Percentiles rank a stretch among this genome's conserved stretches.
phyloP scores from a whole-genome alignment of 129 eudicot genomes.

The Tagetes erecta region DNA sequence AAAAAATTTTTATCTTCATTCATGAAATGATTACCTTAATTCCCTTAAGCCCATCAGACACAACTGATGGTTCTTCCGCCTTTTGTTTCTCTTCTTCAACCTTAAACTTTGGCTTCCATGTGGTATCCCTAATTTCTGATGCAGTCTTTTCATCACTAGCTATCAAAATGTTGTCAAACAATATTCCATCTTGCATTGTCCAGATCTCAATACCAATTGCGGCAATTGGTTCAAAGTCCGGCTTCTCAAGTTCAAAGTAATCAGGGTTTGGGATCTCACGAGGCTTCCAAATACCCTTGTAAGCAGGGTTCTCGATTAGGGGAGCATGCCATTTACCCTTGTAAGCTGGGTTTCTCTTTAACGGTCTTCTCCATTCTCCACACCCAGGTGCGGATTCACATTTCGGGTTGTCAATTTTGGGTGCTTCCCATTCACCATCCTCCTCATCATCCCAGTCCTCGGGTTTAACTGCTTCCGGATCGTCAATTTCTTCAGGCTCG shows the following conservation, averaged over 20 bases:
- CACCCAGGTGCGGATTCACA: conserved; percentile 82
- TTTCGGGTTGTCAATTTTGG: conserved; percentile 87
- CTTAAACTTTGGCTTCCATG: conserved; percentile 86
- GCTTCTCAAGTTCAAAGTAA: conserved; percentile 76
- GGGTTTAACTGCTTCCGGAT: conserved; percentile 85
- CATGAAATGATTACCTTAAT: conserved; percentile 51
- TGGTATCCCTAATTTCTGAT: conserved; percentile 50
- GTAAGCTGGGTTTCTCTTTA: conserved; percentile 84
- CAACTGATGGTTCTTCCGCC: conserved; percentile 66
- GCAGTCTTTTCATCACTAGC: conserved; percentile 78
- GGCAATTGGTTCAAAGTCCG: conserved; percentile 89
- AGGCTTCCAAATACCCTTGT: conserved; percentile 98
- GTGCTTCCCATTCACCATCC: conserved; percentile 99
- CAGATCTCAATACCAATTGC: conserved; percentile 97
- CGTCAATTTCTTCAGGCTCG: conserved; percentile 91
- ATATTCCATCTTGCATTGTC: conserved; percentile 98
- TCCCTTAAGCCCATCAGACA: conserved; percentile 58
- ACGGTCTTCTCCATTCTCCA: conserved; percentile 93
- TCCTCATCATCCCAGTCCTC: conserved; percentile 99
- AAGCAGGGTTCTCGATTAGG: conserved; percentile 76
- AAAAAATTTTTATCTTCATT: neutral
- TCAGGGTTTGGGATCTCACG: conserved; percentile 73
- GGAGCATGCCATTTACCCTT: conserved; percentile 97
- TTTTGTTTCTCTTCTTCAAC: conserved; percentile 82
- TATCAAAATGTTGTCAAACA: conserved; percentile 84